Base-by-base conservation (phyloP, 176 grass and related monocot genomes). In the Triticum timopheevii region DNA sequence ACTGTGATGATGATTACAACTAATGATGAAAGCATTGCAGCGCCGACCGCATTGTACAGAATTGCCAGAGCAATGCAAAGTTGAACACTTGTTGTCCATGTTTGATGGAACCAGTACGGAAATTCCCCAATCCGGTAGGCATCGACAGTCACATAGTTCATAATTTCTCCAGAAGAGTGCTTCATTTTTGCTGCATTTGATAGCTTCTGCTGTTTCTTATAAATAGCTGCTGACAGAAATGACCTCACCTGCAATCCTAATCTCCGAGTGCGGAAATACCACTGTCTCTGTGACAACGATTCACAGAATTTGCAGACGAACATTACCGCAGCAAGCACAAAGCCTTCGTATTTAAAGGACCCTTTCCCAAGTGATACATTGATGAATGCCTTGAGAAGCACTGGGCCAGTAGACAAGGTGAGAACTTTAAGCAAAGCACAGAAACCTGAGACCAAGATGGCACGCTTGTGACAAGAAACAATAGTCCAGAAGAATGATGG, bases 81-180 rank as follows among this genome's bases (percentile, higher is more conserved):
- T 70, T 98, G 94, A 65, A 96, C 78, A 73, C 82, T 91, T 68
- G 97, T 94, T 7, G 97, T 94, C 97, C 97, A 96, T 69, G 92
- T 98, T 69, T 98, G 97, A 79, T 98, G 93, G 86, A 98, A 98
- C 93, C 90, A 94, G 79, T 88, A 98, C 3, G 97, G 97, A 59
- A 98, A 98, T 50, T 98, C 97, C 7, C 97, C 97, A 62, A 98
- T 96, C 61, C 97, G 62, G 58, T 98, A 98, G 17, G 88, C 97
- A 78, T 98, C 97, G 5, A 98, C 97, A 0, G 90, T 96, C 47
- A 98, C 88, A 83, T 98, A 96, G 73, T 96, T 98, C 92, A 94
- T 96, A 19, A 98, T 96, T 86, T 94, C 79, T 24, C 97, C 97
- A 10, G 93, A 94, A 73, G 97, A 98, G 77, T 98, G 90, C 34